Evolutionary conservation across 2,329 filamentous ascomycete species (phyloP).

Genomic region (Venturia aucupariae): DNA sequence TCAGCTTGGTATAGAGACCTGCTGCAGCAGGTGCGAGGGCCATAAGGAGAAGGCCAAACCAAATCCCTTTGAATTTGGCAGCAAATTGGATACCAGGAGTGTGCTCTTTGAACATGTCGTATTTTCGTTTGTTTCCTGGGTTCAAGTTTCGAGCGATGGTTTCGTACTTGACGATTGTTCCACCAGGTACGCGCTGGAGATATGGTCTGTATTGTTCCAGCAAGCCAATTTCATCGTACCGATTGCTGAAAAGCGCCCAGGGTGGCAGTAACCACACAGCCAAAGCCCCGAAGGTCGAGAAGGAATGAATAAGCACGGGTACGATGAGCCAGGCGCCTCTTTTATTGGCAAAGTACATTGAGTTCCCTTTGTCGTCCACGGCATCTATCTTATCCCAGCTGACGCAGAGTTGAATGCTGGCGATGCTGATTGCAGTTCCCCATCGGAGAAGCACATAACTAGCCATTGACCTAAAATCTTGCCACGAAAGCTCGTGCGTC

Average conservation of each 20-base stretch:
- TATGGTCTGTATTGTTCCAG: constrained; percentile 6
- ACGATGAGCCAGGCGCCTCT: neutral
- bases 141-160: neutral
- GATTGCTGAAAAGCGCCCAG: constrained; percentile 4
- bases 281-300: constrained; percentile 1
- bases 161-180: constrained; percentile 8
- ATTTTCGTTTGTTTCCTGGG: neutral
- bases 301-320: neutral
- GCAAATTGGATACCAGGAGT: neutral
- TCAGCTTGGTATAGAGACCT: neutral
- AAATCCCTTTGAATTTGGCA: constrained; percentile 5
- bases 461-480: constrained; percentile 8
- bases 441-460: constrained; percentile 6
- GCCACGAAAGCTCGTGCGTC: constrained; percentile 10
- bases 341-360: constrained; percentile 1
- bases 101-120: constrained; percentile 7
- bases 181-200: neutral
- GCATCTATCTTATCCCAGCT: constrained; percentile 1
- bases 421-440: constrained; percentile 9
- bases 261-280: neutral
- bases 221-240: constrained; percentile 3
- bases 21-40: constrained; percentile 1
- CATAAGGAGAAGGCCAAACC: constrained; percentile 7
- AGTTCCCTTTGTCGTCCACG: neutral
- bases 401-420: constrained; percentile 8